Conservation (phyloP, 2,329 filamentous ascomycete species). For the Colletotrichum spaethianum region DNA sequence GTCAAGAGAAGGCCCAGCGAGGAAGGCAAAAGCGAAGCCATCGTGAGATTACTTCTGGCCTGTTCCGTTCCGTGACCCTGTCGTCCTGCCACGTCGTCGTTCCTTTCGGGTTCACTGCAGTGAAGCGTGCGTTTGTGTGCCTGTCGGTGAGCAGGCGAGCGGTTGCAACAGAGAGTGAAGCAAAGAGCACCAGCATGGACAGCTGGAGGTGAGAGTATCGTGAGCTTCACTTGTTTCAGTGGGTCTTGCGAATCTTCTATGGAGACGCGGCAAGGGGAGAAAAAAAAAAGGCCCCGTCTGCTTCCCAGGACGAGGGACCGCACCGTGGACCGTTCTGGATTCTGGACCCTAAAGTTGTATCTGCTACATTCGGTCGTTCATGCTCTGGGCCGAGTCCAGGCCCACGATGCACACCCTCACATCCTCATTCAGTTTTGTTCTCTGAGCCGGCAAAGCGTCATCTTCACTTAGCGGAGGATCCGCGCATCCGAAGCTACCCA, state of each 20-base stretch:
- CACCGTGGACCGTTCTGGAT: not conserved
- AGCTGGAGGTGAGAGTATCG: conserved; percentile 10
- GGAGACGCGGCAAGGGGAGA: conserved; percentile 13
- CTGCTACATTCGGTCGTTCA: not conserved
- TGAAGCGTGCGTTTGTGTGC: not conserved
- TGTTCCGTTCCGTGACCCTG: conserved; percentile 10
- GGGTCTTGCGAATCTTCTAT: conserved; percentile 28
- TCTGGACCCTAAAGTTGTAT: not conserved
- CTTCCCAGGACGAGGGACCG: not conserved
- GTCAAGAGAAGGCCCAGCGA: conserved; percentile 10
- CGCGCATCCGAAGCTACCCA: conserved; percentile 20
- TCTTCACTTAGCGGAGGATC: not conserved
- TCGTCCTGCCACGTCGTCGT: conserved; percentile 33
- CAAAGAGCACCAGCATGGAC: not conserved
- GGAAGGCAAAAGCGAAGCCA: conserved; percentile 39
- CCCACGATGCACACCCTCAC: conserved; percentile 14
- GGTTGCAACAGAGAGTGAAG: not conserved
- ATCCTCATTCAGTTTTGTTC: not conserved
- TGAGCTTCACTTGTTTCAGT: conserved; percentile 26
- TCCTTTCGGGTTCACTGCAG: conserved; percentile 29
- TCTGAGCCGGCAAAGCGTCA: not conserved
- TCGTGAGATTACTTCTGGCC: conserved; percentile 34
- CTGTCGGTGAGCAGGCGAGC: not conserved
- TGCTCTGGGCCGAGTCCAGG: not conserved
- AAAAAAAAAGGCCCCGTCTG: not conserved